Conservation (phyloP, 331 rosid species). For the Pyrus hybrid region DNA sequence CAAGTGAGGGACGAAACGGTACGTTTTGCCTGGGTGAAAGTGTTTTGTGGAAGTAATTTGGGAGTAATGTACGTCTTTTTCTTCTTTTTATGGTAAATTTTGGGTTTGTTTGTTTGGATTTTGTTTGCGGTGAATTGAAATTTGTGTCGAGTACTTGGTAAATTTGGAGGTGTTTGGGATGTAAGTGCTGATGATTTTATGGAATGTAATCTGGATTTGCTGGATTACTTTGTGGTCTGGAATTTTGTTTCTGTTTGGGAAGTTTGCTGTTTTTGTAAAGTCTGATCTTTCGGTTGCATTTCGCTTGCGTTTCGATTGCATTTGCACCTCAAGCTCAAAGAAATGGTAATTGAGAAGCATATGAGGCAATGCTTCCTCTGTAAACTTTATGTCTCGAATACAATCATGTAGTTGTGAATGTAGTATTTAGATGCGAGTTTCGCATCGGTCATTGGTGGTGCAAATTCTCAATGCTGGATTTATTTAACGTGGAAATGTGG, state of each 20-base stretch:
- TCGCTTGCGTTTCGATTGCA: not conserved
- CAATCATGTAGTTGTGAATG: not conserved
- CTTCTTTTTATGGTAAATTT: not conserved
- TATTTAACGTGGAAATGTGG: too few relatives aligned
- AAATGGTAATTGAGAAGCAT: not conserved
- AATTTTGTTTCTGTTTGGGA: not conserved
- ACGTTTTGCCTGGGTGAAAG: constrained; percentile 4
- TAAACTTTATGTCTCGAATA: not conserved
- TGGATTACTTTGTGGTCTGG: not conserved
- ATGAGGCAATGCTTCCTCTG: not conserved
- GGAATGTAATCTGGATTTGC: constrained; percentile 4
- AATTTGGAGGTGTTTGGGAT: constrained; percentile 5
- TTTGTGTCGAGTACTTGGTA: constrained; percentile 22
- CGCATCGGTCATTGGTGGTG: too few relatives aligned
- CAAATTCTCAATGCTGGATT: too few relatives aligned
- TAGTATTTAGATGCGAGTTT: not conserved
- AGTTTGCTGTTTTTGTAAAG: not conserved
- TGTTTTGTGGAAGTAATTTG: constrained; percentile 20
- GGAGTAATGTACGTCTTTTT: not conserved
- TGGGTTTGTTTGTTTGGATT: constrained; percentile 30
- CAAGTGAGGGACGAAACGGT: constrained; percentile 46
- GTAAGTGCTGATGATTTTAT: constrained; percentile 4
- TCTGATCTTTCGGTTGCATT: not conserved
- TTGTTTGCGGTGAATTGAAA: constrained; percentile 26
- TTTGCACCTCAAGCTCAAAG: not conserved